Evolutionary conservation across 2,329 filamentous ascomycete genomes (phyloP), one percentile per base, ranked within the genome.

Genomic region (Elsinoe arachidis): DNA sequence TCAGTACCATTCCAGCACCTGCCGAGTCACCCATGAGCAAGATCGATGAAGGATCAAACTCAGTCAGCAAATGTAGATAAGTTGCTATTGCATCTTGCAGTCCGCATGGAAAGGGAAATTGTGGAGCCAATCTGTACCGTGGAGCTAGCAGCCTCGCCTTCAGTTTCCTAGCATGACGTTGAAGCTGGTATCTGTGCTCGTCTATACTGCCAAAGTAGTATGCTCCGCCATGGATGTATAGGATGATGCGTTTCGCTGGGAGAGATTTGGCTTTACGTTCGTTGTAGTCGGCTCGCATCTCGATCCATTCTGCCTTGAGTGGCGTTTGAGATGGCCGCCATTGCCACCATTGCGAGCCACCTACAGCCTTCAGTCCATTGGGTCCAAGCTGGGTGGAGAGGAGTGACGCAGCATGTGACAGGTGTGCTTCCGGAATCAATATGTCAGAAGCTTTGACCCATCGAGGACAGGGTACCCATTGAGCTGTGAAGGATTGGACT

Each of bases 131-230:
- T 39, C 93, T 83, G 71, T 97, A 99, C 60, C 84, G 78, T 4
- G 92, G 79, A 63, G 92, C 90, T 70, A 97, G 84, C 6, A 96
- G 87, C 57, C 90, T 81, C 15, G 90, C 92, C 71, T 93, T 90
- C 60, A 99, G 79, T 73, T 97, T 97, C 56, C 93, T 81, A 26
- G 93, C 93, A 78, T 97, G 91, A 51, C 92, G 81, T 72, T 99
- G 93, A 79, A 99, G 84, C 77, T 97, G 92, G 73, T 97, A 97
- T n/a, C 93, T 85, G 75, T 97, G 93, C 71, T 95, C 91, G 68
- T 96, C 91, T 37, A 96, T 86, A 64, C 90, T 95, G 12, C 93
- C 92, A 69, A 99, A 97, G 73, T 86, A 99, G 73, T 96, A 97
- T 17, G 88, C 92, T 5, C 92, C 92, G 12, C 93, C 93, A 67